Evolutionary conservation across 2,329 filamentous ascomycete genomes (phyloP).

Genomic region (Pseudogymnoascus sp.): DNA sequence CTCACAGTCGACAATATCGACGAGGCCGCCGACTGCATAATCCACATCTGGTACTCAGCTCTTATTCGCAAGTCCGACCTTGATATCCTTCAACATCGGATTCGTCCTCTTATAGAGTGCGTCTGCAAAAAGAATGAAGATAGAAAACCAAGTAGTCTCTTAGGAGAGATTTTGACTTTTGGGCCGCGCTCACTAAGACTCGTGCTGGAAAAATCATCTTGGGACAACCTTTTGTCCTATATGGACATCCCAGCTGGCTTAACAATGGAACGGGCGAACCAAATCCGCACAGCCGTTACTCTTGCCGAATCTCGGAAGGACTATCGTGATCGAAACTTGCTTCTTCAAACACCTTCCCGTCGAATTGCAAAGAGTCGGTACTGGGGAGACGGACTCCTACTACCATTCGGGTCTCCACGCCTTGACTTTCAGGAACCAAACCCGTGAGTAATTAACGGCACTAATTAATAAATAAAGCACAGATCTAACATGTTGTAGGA

Average conservation of each 20-base stretch:
- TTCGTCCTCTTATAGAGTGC: slow-evolving; percentile 25
- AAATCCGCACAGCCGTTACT: slow-evolving; percentile 25
- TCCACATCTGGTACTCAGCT: slow-evolving; percentile 41
- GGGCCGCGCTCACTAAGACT: slow-evolving; percentile 19
- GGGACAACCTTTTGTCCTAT: slow-evolving; percentile 25
- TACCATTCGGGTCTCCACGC: slow-evolving; percentile 32
- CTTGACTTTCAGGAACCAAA: slow-evolving; percentile 32
- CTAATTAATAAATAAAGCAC: neutral
- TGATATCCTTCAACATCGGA: slow-evolving; percentile 7
- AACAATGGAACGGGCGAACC: slow-evolving; percentile 20
- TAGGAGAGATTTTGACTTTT: slow-evolving; percentile 13
- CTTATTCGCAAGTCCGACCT: slow-evolving; percentile 11
- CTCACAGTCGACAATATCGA: slow-evolving; percentile 13
- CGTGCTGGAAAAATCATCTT: slow-evolving; percentile 27
- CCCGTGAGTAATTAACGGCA: slow-evolving; percentile 29
- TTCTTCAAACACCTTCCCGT: slow-evolving; percentile 19
- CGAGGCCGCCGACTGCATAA: neutral
- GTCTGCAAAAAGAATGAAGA: slow-evolving; percentile 28
- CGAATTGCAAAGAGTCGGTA: slow-evolving; percentile 29
- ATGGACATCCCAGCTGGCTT: slow-evolving; percentile 25
- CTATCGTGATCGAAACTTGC: slow-evolving; percentile 28
- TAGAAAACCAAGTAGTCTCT: slow-evolving; percentile 19
- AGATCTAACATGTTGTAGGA: slow-evolving; percentile 23
- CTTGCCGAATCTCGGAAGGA: slow-evolving; percentile 27
- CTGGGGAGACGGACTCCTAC: slow-evolving; percentile 32